Conservation (phyloP, 2,329 filamentous ascomycete species). For the Fusarium sp. region DNA sequence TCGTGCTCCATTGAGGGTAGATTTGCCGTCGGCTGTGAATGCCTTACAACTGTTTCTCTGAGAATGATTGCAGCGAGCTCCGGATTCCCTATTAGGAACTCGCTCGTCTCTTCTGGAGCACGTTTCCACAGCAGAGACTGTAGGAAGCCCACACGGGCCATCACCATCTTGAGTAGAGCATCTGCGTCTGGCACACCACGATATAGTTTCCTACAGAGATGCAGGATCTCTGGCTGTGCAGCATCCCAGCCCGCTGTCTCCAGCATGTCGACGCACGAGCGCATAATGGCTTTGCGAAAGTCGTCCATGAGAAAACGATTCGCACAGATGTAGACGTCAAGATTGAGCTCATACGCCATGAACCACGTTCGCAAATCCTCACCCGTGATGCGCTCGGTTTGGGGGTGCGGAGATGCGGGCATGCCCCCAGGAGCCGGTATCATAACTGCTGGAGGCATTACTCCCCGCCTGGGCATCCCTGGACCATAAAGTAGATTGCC, state of each 20-base stretch:
- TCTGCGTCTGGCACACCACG: constrained; percentile 57
- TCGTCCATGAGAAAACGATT: constrained; percentile 60
- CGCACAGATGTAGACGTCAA: constrained; percentile 63
- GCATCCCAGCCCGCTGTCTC: constrained; percentile 57
- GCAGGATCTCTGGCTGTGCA: constrained; percentile 57
- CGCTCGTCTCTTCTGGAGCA: constrained; percentile 53
- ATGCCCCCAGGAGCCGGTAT: constrained; percentile 5
- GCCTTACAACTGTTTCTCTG: constrained; percentile 57
- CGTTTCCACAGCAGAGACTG: constrained; percentile 58
- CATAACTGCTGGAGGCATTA: constrained; percentile 9
- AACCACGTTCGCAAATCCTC: constrained; percentile 62
- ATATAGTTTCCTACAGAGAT: constrained; percentile 57
- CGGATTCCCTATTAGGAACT: constrained; percentile 58
- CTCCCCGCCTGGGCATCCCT: constrained; percentile 17
- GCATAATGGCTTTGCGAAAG: constrained; percentile 57
- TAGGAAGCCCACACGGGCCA: constrained; percentile 61
- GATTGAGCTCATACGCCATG: constrained; percentile 57
- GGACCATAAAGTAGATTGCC: constrained; percentile 5
- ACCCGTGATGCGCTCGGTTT: constrained; percentile 50
- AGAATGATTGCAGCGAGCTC: constrained; percentile 60
- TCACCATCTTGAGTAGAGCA: constrained; percentile 59
- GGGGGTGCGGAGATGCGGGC: constrained; percentile 3
- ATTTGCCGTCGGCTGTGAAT: constrained; percentile 49
- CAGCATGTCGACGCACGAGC: constrained; percentile 59
- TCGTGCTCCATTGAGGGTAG: constrained; percentile 59